Base-by-base conservation (phyloP, 805 yeast species). In the Kodamaea laetipori region DNA sequence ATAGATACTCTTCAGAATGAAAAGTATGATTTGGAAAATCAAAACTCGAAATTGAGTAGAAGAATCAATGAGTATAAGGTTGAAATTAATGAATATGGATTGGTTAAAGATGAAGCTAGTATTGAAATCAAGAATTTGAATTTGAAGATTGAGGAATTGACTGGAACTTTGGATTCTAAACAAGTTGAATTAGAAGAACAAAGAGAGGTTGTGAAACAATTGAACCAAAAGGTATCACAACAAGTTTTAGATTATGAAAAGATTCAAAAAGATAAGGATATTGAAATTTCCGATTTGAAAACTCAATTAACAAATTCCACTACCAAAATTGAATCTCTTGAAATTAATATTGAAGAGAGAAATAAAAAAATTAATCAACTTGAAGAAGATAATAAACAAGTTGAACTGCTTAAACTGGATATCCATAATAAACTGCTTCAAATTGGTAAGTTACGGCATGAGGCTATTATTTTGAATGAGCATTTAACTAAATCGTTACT, bases 401-500 rank as follows among this genome's bases (percentile, higher is more conserved):
- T 70, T 73, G 40, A 86, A 75, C 57, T 67, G 61, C 41, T 90
- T 74, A 58, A 69, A 75, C 35, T 81, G 71, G 69, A 90, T 76
- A 49, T 70, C 15, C 64, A 68, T 35, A 60, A 57, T 48, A 90
- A 88, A 63, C 88, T 82, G 46, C 67, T 90, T 25, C 77, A 82
- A 39, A 80, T 94, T 40, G 98, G 98, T 1, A 94, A 92, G 60
- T 74, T 94, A 39, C 79, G 97, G 41, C 98, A 92, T 61, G 99
- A 94, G 62, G 92, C 95, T 1, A 92, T 94, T 7, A 87, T 88
- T 18, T 68, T 92, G 45, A 94, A 94, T 61, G 99, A 94, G 59
- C 98, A 94, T 66, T 68, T 94, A 43, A 90, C 96, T n/a, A 92
- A 94, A 57, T 95, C 98, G 1, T 67, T 92, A 48, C 80, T 88